Evolutionary conservation across 805 yeast genomes (phyloP).

Genomic region (Priceomyces fermenticarens): DNA sequence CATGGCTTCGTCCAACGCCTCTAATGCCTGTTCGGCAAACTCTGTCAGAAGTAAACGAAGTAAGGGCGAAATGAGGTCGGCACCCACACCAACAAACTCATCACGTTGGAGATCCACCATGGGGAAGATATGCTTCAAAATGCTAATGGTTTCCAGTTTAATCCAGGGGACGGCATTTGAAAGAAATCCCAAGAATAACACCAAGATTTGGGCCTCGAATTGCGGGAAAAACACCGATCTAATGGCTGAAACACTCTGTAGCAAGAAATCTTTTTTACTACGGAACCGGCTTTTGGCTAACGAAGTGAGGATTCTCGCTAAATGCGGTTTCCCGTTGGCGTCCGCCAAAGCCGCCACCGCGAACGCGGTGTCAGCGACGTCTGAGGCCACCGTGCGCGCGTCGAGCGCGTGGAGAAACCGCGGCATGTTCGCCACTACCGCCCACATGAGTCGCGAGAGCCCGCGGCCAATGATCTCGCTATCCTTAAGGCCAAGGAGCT

Average conservation of each 20-base stretch:
- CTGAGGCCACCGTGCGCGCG: slow-evolving; percentile 43
- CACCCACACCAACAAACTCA: slow-evolving; percentile 87
- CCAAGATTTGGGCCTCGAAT: slow-evolving; percentile 69
- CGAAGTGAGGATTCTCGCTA: slow-evolving; percentile 74
- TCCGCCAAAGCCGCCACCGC: slow-evolving; percentile 60
- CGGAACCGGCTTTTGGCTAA: slow-evolving; percentile 77
- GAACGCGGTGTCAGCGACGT: slow-evolving; percentile 42
- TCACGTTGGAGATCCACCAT: slow-evolving; percentile 71
- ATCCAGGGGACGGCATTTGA: slow-evolving; percentile 80
- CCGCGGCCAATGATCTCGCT: slow-evolving; percentile 77
- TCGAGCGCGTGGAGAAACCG: slow-evolving; percentile 81
- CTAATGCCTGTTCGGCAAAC: slow-evolving; percentile 83
- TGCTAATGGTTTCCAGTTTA: slow-evolving; percentile 71
- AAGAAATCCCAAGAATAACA: slow-evolving; percentile 72
- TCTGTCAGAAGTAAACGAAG: slow-evolving; percentile 77
- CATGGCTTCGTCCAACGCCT: slow-evolving; percentile 82
- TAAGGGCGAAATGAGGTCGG: slow-evolving; percentile 89
- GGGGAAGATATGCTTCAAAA: slow-evolving; percentile 73
- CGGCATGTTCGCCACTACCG: slow-evolving; percentile 78
- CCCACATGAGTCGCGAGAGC: slow-evolving; percentile 63
- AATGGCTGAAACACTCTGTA: slow-evolving; percentile 75
- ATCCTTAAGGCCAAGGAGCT: slow-evolving; percentile 61
- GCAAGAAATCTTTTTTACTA: slow-evolving; percentile 84
- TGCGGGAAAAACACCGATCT: slow-evolving; percentile 67
- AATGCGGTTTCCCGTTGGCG: slow-evolving; percentile 48